Base-by-base conservation (phyloP, 2,329 filamentous ascomycete species). In the Coniochaeta pulveracea region DNA sequence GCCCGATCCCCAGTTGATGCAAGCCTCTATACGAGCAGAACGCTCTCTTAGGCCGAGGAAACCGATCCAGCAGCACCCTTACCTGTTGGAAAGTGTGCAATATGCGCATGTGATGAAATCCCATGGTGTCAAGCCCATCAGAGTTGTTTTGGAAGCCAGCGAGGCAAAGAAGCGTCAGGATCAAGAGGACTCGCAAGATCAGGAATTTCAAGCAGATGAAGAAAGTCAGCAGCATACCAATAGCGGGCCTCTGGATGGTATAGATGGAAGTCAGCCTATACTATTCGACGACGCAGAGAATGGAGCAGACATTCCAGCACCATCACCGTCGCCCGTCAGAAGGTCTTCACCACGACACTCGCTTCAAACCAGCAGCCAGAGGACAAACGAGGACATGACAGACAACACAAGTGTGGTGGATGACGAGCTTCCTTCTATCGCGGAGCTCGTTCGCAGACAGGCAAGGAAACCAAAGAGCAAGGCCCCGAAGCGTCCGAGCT, bases 61-160 rank as follows among this genome's bases (percentile, higher is more conserved):
- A 39, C 70, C 70, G 1, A 76, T 76, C 6, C 72, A 76, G 45
- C 59, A 75, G 43, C 69, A 74, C 27, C 72, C 72, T 4, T 76
- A 76, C 40, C 51, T 67, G 5, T 52, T 75, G 4, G 72, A 76
- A 40, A 67, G 62, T 44, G 69, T 61, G 1, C 61, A 65, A 18
- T 75, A 74, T 46, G 65, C 62, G 35, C 66, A 53, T 3, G 51
- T 61, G 14, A 62, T 74, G 43, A 69, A 65, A 43, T 61, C 63
- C 4, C 69, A 70, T 36, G 72, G 72, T 16, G 50, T 76, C 18
- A 64, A 61, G 34, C 72, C 72, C 1, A 45, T 75, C 21, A 60
- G 60, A 34, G 52, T 71, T 25, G 48, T 57, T 12, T 34, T 25
- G 9, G 47, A 51, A 15, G 48, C 37, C 34, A 42, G 29, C 12